Evolutionary conservation across 768 basidiomycete genomes (phyloP).

Genomic region (Macrolepiota dolichaula): DNA sequence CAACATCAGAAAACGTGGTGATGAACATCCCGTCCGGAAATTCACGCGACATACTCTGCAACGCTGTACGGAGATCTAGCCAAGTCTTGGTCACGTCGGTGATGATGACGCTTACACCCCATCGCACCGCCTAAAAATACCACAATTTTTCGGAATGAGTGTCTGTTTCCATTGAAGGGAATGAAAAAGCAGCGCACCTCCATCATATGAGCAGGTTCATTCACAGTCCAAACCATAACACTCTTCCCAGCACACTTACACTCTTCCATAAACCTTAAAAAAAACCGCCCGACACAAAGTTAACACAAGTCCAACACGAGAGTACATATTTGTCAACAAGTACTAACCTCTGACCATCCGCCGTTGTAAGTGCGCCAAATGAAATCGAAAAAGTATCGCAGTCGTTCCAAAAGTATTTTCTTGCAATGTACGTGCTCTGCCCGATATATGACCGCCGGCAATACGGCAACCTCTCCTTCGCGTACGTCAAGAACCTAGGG

Average conservation of each 20-base stretch:
- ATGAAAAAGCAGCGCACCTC: conserved; percentile 48
- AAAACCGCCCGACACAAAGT: conserved; percentile 7
- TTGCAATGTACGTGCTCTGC: conserved; percentile 62
- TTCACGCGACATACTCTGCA: conserved; percentile 45
- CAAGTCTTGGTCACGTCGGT: conserved; percentile 72
- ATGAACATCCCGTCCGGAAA: background rate
- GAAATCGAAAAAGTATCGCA: conserved; percentile 85
- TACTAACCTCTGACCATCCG: conserved; percentile 70
- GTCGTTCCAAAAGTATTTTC: conserved; percentile 86
- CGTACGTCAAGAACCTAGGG: conserved; percentile 80
- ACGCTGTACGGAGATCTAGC: conserved; percentile 56
- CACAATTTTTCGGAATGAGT: background rate
- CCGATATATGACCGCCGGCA: conserved; percentile 87
- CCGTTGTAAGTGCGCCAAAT: conserved; percentile 67
- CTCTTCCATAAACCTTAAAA: conserved; percentile 69
- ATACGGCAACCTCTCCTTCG: conserved; percentile 74
- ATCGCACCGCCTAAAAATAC: conserved; percentile 60
- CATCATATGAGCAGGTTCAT: conserved; percentile 85
- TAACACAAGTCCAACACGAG: background rate
- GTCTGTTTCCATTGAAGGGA: background rate
- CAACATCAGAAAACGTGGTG: background rate
- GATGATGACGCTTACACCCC: conserved; percentile 76
- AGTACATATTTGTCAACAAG: background rate
- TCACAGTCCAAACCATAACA: conserved; percentile 97
- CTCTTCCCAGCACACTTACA: conserved; percentile 78